Base-by-base conservation (phyloP, 2,329 filamentous ascomycete genomes). In the Periglandula ipomoeae region DNA sequence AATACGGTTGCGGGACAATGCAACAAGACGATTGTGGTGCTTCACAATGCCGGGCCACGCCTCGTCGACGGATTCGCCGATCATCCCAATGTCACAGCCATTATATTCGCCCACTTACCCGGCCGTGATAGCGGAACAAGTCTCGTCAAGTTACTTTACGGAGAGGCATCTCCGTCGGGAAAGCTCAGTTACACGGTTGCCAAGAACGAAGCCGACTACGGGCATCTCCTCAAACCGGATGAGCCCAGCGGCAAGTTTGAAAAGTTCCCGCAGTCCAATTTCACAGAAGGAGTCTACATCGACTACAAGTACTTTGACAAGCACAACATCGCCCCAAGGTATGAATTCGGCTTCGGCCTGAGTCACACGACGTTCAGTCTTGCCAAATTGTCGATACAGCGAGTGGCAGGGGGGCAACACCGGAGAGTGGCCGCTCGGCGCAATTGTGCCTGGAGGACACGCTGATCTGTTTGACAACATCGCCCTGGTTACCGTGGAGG, bases 31-130 rank as follows among this genome's bases (percentile, higher is more conserved):
- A 70, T 85, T 17, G 82, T 85, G 0, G 68, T 84, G 1, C 70
- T 85, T 5, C 81, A 85, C 61, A 84, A 82, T 38, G 79, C 80
- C 1, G 82, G 82, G 65, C 68, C 74, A 17, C 71, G 81, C 1
- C 61, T 82, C 0, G 74, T 85, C 0, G 81, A 84, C 51, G 65
- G 68, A 1, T 86, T 79, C 68, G 69, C 80, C 51, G 75, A 84
- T 44, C 73, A 86, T 50, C 66, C 72, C 7, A 85, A 85, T 52
- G 73, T 86, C 30, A 84, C 80, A 0, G 80, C 74, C 1, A 66
- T 86, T 15, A 69, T 86, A 0, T 79, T 79, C 54, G 81, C 78
- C 4, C 81, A 84, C 56, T 66, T 84, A 0, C 82, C 81, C 0
- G 82, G 82, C 0, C 79, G 85, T 56, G 78, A 82, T 49, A 77